Conservation (phyloP, 306 rosid species). For the Oemleria cerasiformis region DNA sequence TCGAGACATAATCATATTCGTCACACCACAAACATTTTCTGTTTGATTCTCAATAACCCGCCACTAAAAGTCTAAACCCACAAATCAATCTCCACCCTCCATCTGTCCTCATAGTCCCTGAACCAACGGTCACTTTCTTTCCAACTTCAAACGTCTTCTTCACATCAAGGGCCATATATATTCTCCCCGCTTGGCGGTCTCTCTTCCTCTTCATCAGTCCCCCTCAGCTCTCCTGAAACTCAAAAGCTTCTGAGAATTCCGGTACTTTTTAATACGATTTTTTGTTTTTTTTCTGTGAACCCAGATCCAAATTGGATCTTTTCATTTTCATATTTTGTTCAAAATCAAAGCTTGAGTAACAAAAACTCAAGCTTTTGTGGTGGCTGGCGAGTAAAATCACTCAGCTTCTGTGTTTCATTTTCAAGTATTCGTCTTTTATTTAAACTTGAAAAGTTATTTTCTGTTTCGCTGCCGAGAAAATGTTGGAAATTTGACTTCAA, state of each 20-base stretch:
- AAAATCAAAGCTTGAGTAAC: conserved; percentile 6
- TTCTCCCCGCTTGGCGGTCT: conserved; percentile 15
- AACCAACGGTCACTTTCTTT: conserved; percentile 22
- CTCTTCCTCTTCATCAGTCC: not conserved
- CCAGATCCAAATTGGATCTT: not conserved
- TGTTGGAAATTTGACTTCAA: not conserved
- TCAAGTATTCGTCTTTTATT: not conserved
- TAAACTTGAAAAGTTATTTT: not conserved
- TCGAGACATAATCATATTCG: not conserved
- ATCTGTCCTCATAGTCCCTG: not conserved
- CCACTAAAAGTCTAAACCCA: not conserved
- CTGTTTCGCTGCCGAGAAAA: conserved; percentile 28
- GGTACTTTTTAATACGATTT: not conserved
- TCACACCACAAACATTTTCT: not conserved
- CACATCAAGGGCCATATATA: conserved; percentile 3
- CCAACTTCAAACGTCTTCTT: not conserved
- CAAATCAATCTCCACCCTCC: conserved; percentile 6
- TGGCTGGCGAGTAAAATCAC: not conserved
- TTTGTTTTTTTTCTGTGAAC: not conserved
- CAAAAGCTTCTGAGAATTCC: not conserved
- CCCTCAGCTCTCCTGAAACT: not conserved
- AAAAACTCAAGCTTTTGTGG: conserved; percentile 4
- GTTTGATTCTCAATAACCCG: not conserved
- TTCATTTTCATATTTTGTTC: not conserved
- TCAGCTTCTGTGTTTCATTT: not conserved